Percentiles rank a stretch among this genome's conserved stretches.
phyloP scores from a whole-genome alignment of 257 asterid species.

The Linderniella brevidens region DNA sequence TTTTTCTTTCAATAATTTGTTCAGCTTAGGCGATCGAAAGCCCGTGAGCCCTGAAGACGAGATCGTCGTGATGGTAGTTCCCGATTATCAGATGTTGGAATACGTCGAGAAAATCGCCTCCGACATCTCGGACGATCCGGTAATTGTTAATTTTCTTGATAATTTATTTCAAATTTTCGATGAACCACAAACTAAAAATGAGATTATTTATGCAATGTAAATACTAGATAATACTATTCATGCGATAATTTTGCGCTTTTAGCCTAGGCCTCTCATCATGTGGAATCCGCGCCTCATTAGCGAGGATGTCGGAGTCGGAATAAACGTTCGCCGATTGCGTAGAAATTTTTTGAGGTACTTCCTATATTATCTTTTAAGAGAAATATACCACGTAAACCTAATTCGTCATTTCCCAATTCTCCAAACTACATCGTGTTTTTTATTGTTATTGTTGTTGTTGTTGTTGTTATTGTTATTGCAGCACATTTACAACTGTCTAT shows the following conservation, averaged over 20 bases:
- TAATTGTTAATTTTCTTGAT: constrained; percentile 13
- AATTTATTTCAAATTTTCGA: neutral
- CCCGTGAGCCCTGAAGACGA: constrained; percentile 72
- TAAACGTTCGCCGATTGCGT: constrained; percentile 67
- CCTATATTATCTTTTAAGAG: too few relatives aligned
- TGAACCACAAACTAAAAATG: too few relatives aligned
- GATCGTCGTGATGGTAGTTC: constrained; percentile 86
- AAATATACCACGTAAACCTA: too few relatives aligned
- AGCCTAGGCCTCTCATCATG: constrained; percentile 99
- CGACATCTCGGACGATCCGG: constrained; percentile 77
- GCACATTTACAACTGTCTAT: constrained; percentile 67
- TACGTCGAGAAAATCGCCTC: constrained; percentile 75
- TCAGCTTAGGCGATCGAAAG: constrained; percentile 87
- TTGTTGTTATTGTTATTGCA: too few relatives aligned
- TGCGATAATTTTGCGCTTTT: constrained; percentile 23
- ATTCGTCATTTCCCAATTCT: neutral
- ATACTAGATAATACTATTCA: constrained; percentile 16
- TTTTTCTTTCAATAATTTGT: constrained; percentile 9
- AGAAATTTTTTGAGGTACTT: constrained; percentile 61
- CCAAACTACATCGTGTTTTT: constrained; percentile 6
- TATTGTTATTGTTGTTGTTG: too few relatives aligned
- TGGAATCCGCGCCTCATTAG: constrained; percentile 97
- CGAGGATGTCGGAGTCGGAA: constrained; percentile 93
- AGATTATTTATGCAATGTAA: constrained; percentile 14
- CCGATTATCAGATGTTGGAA: constrained; percentile 90